A percentile compares a stretch with the other conserved stretches of the same genome.
Conservation (phyloP, 257 asterid genomes). For the Rehmannia glutinosa region DNA sequence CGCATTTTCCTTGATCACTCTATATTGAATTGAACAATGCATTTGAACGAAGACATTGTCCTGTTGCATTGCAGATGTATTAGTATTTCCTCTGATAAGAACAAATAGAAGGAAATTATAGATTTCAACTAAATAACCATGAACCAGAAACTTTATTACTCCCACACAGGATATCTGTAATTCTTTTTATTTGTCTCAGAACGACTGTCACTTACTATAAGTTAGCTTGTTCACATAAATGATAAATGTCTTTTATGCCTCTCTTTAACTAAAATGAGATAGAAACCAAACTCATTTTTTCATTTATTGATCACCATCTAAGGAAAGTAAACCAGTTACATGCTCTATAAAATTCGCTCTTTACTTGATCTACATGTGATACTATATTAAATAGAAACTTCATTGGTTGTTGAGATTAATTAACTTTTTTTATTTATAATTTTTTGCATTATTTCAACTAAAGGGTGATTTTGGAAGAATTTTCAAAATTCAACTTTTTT, state of each 20-base stretch:
- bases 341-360: not conserved
- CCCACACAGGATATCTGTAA: no score
- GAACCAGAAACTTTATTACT: not conserved
- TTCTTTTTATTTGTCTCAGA: no score
- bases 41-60: constrained; percentile 95
- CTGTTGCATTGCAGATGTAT: constrained; percentile 38
- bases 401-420: not conserved
- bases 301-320: no score
- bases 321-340: no score
- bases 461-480: not conserved
- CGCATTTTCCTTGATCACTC: constrained; percentile 69
- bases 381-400: not conserved
- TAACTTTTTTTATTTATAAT: not conserved
- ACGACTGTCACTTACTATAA: not conserved
- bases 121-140: not conserved
- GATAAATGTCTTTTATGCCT: not conserved
- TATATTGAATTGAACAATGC: constrained; percentile 88
- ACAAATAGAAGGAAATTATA: not conserved
- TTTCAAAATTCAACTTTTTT: not conserved
- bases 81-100: constrained; percentile 15
- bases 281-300: no score
- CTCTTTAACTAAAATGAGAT: no score
- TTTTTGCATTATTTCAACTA: not conserved
- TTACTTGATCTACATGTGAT: not conserved
- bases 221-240: not conserved